Evolutionary conservation across 352 stramenopile genomes (phyloP).

Genomic region (Phytophthora macrochlamydospora): DNA sequence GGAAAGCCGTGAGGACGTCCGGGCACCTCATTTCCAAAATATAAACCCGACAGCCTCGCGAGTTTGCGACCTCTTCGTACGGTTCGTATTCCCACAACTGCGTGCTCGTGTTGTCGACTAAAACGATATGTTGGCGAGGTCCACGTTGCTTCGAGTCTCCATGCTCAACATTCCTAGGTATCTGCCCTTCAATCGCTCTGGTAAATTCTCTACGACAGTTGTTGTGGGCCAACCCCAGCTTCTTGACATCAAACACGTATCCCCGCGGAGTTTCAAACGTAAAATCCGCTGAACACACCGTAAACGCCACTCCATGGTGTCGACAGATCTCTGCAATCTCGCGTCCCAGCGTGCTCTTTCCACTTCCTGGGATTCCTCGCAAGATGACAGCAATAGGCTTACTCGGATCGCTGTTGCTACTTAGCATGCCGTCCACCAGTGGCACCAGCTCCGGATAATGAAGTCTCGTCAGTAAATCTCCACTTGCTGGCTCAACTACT

Average conservation of each 20-base stretch:
- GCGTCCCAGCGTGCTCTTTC: conserved; percentile 63
- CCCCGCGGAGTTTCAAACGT: conserved; percentile 67
- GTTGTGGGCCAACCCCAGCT: conserved; percentile 52
- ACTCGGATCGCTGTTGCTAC: conserved; percentile 13
- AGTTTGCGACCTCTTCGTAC: conserved; percentile 49
- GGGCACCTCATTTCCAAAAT: conserved; percentile 66
- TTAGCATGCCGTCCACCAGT: conserved; percentile 49
- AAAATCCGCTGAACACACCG: conserved; percentile 66
- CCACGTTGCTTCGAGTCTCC: background rate
- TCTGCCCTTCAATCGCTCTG: conserved; percentile 25
- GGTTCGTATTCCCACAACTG: conserved; percentile 70
- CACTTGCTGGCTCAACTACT: background rate
- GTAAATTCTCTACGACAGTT: conserved; percentile 50
- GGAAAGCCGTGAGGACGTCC: conserved; percentile 48
- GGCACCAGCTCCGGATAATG: conserved; percentile 37
- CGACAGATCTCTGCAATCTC: conserved; percentile 50
- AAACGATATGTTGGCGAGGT: conserved; percentile 37
- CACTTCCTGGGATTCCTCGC: conserved; percentile 72
- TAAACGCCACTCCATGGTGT: conserved; percentile 23
- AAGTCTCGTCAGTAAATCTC: conserved; percentile 12
- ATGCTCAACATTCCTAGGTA: conserved; percentile 3
- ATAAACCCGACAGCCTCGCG: conserved; percentile 27
- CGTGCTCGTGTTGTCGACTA: conserved; percentile 81
- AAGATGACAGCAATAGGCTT: conserved; percentile 62
- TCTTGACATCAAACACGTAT: conserved; percentile 68